Percentiles rank a stretch among this genome's conserved stretches.
Evolutionary conservation across 2,329 filamentous ascomycete genomes (phyloP).

Genomic region (Ceratocystis alfenasii): DNA sequence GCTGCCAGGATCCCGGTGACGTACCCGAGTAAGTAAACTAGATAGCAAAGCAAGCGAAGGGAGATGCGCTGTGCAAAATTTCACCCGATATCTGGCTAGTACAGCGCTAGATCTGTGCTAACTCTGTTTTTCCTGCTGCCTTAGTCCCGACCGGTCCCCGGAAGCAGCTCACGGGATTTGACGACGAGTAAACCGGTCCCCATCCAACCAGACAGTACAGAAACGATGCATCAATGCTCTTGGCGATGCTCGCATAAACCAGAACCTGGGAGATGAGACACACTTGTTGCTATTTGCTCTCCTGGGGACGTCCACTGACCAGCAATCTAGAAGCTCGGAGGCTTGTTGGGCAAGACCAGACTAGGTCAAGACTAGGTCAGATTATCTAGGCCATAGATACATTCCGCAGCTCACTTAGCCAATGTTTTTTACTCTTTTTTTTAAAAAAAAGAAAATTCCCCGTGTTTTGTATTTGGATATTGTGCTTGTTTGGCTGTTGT

Average conservation of each 20-base stretch:
- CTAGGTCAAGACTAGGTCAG: neutral
- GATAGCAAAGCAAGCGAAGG: too few species aligned
- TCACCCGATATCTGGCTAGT: neutral
- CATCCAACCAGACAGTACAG: neutral
- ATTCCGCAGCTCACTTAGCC: neutral
- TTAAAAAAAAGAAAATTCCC: neutral
- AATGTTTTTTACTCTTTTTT: neutral
- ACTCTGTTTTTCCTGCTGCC: conserved; percentile 18
- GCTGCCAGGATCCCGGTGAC: conserved; percentile 67
- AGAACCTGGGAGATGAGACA: conserved; percentile 1
- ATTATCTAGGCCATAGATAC: neutral
- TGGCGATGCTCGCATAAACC: conserved; percentile 1
- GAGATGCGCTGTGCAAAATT: too few species aligned
- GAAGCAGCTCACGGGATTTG: conserved; percentile 49
- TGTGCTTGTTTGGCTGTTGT: neutral
- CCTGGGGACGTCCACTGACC: neutral
- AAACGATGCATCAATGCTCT: neutral
- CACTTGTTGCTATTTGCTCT: neutral
- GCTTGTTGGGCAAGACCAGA: neutral
- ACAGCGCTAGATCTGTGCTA: conserved; percentile 20
- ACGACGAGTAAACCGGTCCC: conserved; percentile 36
- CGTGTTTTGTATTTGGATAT: neutral
- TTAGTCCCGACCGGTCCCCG: conserved; percentile 47
- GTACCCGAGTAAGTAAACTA: conserved; percentile 66
- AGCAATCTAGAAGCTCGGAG: neutral